A percentile compares a stretch with the other conserved stretches of the same genome.
Evolutionary conservation across 495 filamentous ascomycete genomes (phyloP).

Genomic region (Glarea lozoyensis): DNA sequence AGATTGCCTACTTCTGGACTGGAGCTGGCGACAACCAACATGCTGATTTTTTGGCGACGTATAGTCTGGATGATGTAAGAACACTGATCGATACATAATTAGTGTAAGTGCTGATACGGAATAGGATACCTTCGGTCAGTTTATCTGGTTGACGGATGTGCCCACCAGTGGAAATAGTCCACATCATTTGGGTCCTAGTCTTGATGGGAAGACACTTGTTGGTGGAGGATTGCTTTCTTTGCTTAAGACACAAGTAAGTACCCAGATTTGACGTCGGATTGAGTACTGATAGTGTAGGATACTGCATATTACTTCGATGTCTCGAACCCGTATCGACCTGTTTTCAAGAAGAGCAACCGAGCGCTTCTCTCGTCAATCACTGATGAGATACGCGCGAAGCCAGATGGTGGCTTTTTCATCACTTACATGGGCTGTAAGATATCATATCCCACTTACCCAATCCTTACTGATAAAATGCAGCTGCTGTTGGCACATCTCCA

Average conservation of each 20-base stretch:
- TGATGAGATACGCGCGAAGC: constrained; percentile 56
- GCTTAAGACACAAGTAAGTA: constrained; percentile 41
- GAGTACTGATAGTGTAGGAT: constrained; percentile 26
- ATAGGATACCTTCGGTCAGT: constrained; percentile 46
- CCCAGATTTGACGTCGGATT: background rate
- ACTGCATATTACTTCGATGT: constrained; percentile 57
- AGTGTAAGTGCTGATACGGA: constrained; percentile 19
- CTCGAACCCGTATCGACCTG: constrained; percentile 46
- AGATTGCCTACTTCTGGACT: constrained; percentile 59
- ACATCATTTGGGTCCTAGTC: constrained; percentile 48
- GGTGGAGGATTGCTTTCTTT: constrained; percentile 54
- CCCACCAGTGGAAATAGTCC: constrained; percentile 52
- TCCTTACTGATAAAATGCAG: constrained; percentile 12
- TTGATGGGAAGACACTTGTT: constrained; percentile 51
- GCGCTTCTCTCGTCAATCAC: constrained; percentile 47
- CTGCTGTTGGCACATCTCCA: constrained; percentile 45
- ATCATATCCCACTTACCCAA: background rate
- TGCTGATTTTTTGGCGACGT: constrained; percentile 52
- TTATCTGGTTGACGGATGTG: constrained; percentile 50
- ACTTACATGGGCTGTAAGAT: constrained; percentile 43
- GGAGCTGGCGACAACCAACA: constrained; percentile 51
- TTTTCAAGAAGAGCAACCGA: constrained; percentile 50
- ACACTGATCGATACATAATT: background rate
- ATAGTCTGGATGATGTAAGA: constrained; percentile 48
- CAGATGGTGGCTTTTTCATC: constrained; percentile 54